Conservation (phyloP, 116 monocot species). For the Phalaenopsis hybrid region DNA sequence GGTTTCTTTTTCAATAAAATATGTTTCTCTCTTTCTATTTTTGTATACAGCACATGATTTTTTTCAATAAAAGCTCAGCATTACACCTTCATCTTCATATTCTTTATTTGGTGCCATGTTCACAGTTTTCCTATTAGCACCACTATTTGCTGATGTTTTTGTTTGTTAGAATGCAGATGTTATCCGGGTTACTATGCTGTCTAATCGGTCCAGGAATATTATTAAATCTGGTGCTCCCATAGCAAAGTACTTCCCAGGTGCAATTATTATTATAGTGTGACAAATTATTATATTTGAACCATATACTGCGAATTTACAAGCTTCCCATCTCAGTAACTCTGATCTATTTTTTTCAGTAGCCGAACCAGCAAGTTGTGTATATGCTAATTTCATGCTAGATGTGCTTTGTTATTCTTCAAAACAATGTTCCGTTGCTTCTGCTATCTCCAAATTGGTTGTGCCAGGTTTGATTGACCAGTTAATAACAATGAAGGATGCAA, state of each 20-base stretch:
- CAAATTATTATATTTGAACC: not conserved
- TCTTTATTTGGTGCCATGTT: not conserved
- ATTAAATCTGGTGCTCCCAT: conserved; percentile 32
- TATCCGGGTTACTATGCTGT: conserved; percentile 58
- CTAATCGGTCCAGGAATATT: conserved; percentile 50
- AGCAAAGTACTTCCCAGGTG: conserved; percentile 74
- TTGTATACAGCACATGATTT: not conserved
- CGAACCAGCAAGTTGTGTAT: conserved; percentile 30
- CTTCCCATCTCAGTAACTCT: not conserved
- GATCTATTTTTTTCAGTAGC: conserved; percentile 39
- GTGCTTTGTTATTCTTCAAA: conserved; percentile 80
- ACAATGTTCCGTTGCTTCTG: conserved; percentile 48
- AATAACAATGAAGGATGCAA: conserved; percentile 31
- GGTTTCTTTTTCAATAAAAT: not conserved
- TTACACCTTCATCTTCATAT: not conserved
- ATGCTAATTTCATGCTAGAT: conserved; percentile 58
- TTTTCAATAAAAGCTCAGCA: not conserved
- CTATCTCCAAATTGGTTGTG: conserved; percentile 66
- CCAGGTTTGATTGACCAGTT: conserved; percentile 76
- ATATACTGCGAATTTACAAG: not conserved
- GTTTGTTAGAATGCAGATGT: conserved; percentile 77
- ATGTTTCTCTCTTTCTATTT: not conserved
- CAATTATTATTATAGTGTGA: not conserved
- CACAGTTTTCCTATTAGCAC: not conserved
- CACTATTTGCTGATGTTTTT: conserved; percentile 18